Conservation (phyloP, 129 eudicot genomes). For the Mikania micrantha region DNA sequence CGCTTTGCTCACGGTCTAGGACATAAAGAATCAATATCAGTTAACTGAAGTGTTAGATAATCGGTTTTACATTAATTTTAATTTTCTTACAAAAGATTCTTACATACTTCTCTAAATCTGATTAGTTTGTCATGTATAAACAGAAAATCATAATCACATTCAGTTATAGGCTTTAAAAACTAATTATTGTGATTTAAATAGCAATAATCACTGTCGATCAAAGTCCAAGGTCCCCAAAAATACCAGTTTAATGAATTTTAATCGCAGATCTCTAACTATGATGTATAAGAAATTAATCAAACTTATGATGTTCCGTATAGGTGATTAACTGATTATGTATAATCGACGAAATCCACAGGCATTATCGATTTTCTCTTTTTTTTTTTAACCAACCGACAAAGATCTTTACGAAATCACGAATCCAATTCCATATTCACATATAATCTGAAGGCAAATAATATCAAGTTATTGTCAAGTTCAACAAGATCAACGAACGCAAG, state of each 20-base stretch:
- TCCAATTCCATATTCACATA: not conserved
- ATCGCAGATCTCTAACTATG: not conserved
- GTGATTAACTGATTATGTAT: not conserved
- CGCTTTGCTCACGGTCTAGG: too few relatives aligned
- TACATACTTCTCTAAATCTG: not conserved
- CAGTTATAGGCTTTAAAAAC: not conserved
- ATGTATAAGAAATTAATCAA: not conserved
- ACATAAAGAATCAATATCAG: not conserved
- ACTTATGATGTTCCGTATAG: not conserved
- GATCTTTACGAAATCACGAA: not conserved
- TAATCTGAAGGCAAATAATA: not conserved
- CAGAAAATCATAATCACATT: not conserved
- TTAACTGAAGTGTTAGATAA: not conserved
- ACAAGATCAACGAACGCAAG: not conserved
- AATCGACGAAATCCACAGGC: not conserved
- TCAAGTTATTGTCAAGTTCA: not conserved
- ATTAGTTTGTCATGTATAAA: not conserved
- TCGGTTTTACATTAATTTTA: not conserved
- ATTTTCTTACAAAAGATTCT: not conserved
- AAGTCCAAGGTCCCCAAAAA: not conserved
- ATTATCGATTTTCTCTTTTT: not conserved
- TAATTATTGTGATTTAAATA: not conserved
- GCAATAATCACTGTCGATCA: not conserved
- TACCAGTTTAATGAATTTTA: not conserved
- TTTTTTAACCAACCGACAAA: conserved; percentile 16